Evolutionary conservation across 2,329 filamentous ascomycete species (phyloP), one percentile per base, ranked within the genome.

Genomic region (Didymella lethalis): DNA sequence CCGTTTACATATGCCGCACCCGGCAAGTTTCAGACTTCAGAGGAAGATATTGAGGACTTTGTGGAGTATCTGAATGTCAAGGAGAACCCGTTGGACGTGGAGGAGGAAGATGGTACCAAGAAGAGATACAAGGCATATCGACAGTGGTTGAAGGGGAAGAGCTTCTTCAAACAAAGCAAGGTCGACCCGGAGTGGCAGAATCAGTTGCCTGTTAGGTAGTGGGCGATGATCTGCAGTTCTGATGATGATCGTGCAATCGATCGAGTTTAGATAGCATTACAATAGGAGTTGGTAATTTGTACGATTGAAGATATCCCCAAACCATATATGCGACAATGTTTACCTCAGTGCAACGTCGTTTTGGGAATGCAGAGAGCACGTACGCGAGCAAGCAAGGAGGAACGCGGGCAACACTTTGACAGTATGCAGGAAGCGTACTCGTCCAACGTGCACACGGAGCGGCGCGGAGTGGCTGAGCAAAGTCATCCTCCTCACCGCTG

Each of bases 81-180:
- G 4, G 90, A 95, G 61, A 92, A 97, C 69, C 92, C 92, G 18
- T 80, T 99, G 51, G 96, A 92, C 2, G 94, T 98, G 14, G 89
- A 88, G 1, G 89, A 93, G 44, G 93, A 96, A 71, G 95, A 98
- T 76, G 84, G 88, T 45, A 84, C 85, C 40, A 98, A 96, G 85
- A 97, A 98, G 84, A 84, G 95, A 67, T 99, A 99, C 78, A 98
- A 97, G 79, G 91, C 93, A 10, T 99, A 99, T 78, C 83, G 89
- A 70, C 96, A 97, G 79, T 99, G 95, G 94, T 82, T 99, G 72
- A 86, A 88, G 62, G 94, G 94, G 18, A 98, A 97, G 81, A 97
- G 92, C 70, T 85, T 98, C 70, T 98, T 98, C 77, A 98, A 98
- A 79, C 93, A 97, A 82, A 83, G 81, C 61, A 83, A 83, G 66